Base-by-base conservation (phyloP, 2,329 filamentous ascomycete species). In the Purpureocillium lavendulum region DNA sequence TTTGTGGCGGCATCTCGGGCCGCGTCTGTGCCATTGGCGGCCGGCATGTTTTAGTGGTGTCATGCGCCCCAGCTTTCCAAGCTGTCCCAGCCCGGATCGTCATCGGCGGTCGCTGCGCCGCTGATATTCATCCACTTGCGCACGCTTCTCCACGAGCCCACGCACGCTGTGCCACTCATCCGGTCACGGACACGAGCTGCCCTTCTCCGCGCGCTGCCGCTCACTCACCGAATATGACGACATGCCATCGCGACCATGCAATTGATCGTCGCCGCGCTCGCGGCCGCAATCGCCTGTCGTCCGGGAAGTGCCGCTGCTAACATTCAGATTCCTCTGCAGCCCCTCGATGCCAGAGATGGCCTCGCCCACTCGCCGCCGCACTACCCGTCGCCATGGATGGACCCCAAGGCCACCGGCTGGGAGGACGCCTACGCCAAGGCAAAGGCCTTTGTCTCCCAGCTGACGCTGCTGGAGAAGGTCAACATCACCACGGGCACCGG, bases 401-500 rank as follows among this genome's bases (percentile, higher is more conserved):
- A 84, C 46, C 82, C 85, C 14, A 59, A 75, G 6, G 84, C 84
- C 10, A 66, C 75, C 33, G 75, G 73, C 45, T 95, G 88, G 88
- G 71, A 75, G 39, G 74, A 78, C 7, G 87, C 87, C 30, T 89
- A 94, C 50, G 66, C 64, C 15, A 81, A 84, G 59, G 89, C 89
- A 1, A 78, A 76, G 49, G 76, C 71, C 3, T 90, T 95, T 53
- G 87, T 96, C 34, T 83, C 82, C 9, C 80, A 88, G 57, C 65
- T 95, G 62, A 94, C 87, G 1, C 70, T 95, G 29, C 57, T 80
- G 10, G 89, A 96, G 61, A 96, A 95, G 67, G 87, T 97, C 61
- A 97, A 97, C 60, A 60, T 98, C 47, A 97, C 90, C 3, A 96
- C 89, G 1, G 90, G 90, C 59, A 77, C 84, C 47, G 88, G 88